Evolutionary conservation across 768 basidiomycete species (phyloP).

Genomic region (Saitozyma sp.): DNA sequence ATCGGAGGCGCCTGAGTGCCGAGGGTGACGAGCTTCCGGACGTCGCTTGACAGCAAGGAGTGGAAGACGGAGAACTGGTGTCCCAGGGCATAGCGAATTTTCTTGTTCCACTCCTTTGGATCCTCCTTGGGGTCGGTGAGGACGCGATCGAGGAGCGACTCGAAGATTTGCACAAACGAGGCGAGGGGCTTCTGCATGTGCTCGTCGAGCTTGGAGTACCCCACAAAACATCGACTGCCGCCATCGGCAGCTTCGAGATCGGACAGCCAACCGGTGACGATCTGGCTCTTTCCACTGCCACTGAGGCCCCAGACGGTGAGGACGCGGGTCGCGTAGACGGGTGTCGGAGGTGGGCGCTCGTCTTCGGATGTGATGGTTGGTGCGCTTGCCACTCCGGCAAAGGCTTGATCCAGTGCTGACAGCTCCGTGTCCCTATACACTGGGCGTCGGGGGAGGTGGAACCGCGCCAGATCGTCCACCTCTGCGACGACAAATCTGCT

Average conservation of each 20-base stretch:
- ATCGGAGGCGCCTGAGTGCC: neutral
- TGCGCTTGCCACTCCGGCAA: neutral
- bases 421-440: slow-evolving; percentile 24
- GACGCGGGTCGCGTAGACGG: neutral
- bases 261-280: slow-evolving; percentile 22
- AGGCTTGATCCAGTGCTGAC: slow-evolving; percentile 12
- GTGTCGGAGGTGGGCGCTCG: too few relatives aligned
- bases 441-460: slow-evolving; percentile 16
- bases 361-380: neutral
- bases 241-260: slow-evolving; percentile 9
- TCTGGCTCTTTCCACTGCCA: slow-evolving; percentile 26
- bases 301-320: slow-evolving; percentile 28
- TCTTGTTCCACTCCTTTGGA: slow-evolving; percentile 23
- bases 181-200: slow-evolving; percentile 66
- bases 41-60: slow-evolving; percentile 24
- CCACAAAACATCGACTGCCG: slow-evolving; percentile 11
- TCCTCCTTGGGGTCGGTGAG: slow-evolving; percentile 45
- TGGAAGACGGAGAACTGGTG: slow-evolving; percentile 33
- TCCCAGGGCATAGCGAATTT: slow-evolving; percentile 30
- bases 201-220: slow-evolving; percentile 62
- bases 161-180: slow-evolving; percentile 41
- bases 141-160: slow-evolving; percentile 33
- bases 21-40: slow-evolving; percentile 20
- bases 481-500: slow-evolving; percentile 26
- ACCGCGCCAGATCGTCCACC: slow-evolving; percentile 21